Base-by-base conservation (phyloP, 169 alveolate genomes). In the Toxoplasma gondii region DNA sequence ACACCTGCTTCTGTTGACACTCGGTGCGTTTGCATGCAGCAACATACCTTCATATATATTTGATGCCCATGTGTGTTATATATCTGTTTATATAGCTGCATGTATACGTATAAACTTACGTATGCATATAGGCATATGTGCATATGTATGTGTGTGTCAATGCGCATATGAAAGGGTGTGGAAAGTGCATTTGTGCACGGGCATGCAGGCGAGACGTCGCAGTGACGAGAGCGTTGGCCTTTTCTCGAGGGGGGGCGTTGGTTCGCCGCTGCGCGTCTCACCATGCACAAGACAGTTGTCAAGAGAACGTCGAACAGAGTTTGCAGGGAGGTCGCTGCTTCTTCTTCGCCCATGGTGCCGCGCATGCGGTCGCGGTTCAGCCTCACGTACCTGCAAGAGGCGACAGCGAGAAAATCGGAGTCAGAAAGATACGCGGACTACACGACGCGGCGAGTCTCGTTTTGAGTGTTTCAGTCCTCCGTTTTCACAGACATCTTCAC, bases 341-440 rank as follows among this genome's bases (percentile, higher is more conserved):
- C 93, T 12, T 27, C 93, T 31, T 74, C 83, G 36, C 99, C 99
- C 78, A 96, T 93, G 70, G 97, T 98, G 27, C 99, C 99, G 94
- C 99, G 97, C 98, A 99, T 98, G 95, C 99, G 98, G 87, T 98
- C 98, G 94, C 99, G 98, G 96, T 99, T 99, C 49, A 99, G 97
- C 84, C 99, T 97, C 92, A 99, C 98, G 95, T 98, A 97, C 97
- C 97, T 95, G 81, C 36, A 83, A 53, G n/a, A 31, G 31, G 44
- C 45, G 53, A 34, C 53, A 53, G 38, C 44, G 19, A 17, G 69
- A 34, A 34, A 31, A 67, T 27, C 29, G 41, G 39, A 5, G 0
- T 19, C 27, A 64, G 29, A 29, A n/a, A 86, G 49, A 49, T 27
- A 24, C 39, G 2, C 22, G 41, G 45, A 44, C 34, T 5, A 10